phyloP scores from a whole-genome alignment of 176 grass and related monocot genomes.

The Puccinellia tenuiflora region DNA sequence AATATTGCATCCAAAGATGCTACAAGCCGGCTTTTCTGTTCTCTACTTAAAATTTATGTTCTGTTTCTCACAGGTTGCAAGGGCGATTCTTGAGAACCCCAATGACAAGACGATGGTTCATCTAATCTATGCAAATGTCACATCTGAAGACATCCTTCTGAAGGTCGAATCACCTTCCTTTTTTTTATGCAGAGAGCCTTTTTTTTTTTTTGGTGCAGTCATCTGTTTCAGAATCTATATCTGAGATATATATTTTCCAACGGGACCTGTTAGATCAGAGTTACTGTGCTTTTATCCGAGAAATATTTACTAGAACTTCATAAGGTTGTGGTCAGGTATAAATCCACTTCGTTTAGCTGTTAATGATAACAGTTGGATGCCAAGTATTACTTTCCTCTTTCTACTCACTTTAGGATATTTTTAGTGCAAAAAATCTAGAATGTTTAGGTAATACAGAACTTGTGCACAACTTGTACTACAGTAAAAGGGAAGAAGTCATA shows the following conservation, averaged over 20 bases:
- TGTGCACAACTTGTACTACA: neutral
- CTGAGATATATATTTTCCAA: neutral
- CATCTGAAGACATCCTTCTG: conserved; percentile 90
- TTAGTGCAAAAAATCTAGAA: neutral
- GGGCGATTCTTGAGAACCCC: conserved; percentile 91
- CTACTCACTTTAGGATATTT: neutral
- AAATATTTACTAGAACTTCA: neutral
- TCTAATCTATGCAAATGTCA: conserved; percentile 93
- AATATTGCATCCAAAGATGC: neutral
- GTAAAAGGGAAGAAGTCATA: neutral
- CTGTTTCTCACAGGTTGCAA: conserved; percentile 61
- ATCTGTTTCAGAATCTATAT: neutral
- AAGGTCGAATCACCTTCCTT: conserved; percentile 42
- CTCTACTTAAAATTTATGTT: conserved; percentile 7
- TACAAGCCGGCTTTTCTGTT: neutral
- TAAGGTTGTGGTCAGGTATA: neutral
- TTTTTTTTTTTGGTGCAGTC: neutral
- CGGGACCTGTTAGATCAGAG: neutral
- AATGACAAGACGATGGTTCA: conserved; percentile 73
- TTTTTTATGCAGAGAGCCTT: neutral
- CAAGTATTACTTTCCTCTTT: neutral
- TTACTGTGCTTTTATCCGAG: neutral
- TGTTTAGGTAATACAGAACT: neutral
- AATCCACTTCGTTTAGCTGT: neutral
- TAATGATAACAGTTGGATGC: neutral